Conservation (phyloP, 305 asterid species). For the Striga hermonthica region DNA sequence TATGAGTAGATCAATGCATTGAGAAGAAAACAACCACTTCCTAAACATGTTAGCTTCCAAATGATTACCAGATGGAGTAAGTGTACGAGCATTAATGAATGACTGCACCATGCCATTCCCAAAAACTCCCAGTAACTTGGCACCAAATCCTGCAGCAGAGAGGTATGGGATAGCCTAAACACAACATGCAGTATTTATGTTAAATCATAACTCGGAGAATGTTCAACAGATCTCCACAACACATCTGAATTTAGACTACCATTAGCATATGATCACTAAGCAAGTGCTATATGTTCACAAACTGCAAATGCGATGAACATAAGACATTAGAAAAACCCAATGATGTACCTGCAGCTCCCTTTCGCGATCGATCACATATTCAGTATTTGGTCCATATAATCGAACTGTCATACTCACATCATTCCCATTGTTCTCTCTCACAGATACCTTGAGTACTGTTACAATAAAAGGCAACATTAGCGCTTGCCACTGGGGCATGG, state of each 20-base stretch:
- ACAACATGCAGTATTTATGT: conserved; percentile 26
- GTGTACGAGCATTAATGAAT: conserved; percentile 82
- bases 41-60: conserved; percentile 24
- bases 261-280: conserved; percentile 12
- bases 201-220: conserved; percentile 21
- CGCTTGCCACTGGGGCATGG: neutral
- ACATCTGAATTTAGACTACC: conserved; percentile 16
- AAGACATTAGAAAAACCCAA: conserved; percentile 18
- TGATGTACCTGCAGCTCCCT: conserved; percentile 71
- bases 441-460: conserved; percentile 87
- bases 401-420: conserved; percentile 60
- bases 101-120: conserved; percentile 99
- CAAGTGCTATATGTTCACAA: conserved; percentile 13
- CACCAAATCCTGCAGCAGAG: conserved; percentile 98
- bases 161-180: conserved; percentile 86
- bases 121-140: conserved; percentile 90
- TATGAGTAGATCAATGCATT: conserved; percentile 17
- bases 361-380: conserved; percentile 82
- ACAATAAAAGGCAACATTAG: conserved; percentile 30
- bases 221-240: conserved; percentile 15
- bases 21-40: conserved; percentile 17
- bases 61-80: conserved; percentile 78
- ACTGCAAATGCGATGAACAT: conserved; percentile 19
- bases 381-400: conserved; percentile 91
- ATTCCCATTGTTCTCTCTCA: conserved; percentile 50